Conservation (phyloP, 257 asterid genomes). For the Jacaranda mimosifolia region DNA sequence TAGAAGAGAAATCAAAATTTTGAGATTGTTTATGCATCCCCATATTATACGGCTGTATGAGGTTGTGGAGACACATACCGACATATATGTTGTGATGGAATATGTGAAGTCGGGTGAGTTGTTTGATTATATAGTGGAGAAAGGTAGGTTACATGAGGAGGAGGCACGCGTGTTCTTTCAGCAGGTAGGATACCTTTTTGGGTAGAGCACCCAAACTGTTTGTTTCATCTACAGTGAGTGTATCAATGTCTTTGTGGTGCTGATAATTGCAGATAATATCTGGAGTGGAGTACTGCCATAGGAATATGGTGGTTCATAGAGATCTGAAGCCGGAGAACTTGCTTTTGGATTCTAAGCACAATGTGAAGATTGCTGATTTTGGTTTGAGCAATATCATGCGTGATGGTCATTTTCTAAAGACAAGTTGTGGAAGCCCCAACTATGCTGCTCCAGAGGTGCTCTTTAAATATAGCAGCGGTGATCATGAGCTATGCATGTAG, state of each 20-base stretch:
- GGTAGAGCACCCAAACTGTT: slow-evolving; percentile 10
- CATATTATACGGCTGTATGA: slow-evolving; percentile 95
- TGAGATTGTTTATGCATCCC: slow-evolving; percentile 92
- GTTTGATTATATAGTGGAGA: slow-evolving; percentile 94
- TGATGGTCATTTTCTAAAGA: slow-evolving; percentile 94
- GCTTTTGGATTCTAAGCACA: slow-evolving; percentile 85
- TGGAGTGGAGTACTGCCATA: slow-evolving; percentile 96
- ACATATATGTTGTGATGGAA: slow-evolving; percentile 94
- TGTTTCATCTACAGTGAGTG: slow-evolving; percentile 25
- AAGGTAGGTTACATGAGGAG: slow-evolving; percentile 90
- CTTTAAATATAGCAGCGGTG: slow-evolving; percentile 6
- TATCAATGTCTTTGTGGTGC: slow-evolving; percentile 14
- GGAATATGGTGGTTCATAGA: slow-evolving; percentile 96
- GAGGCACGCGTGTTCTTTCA: slow-evolving; percentile 90
- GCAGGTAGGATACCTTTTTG: slow-evolving; percentile 61
- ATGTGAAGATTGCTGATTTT: slow-evolving; percentile 94
- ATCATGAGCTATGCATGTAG: slow-evolving; percentile 23
- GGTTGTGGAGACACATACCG: slow-evolving; percentile 89
- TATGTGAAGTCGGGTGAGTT: slow-evolving; percentile 89
- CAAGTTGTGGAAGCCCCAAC: slow-evolving; percentile 97
- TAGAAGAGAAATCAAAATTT: slow-evolving; percentile 88
- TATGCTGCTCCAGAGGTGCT: slow-evolving; percentile 97
- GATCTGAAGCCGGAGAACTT: slow-evolving; percentile 96
- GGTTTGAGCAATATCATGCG: slow-evolving; percentile 96
- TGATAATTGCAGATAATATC: slow-evolving; percentile 79